phyloP scores from a whole-genome alignment of 176 grass and related monocot species.

The Aegilops umbellulata region DNA sequence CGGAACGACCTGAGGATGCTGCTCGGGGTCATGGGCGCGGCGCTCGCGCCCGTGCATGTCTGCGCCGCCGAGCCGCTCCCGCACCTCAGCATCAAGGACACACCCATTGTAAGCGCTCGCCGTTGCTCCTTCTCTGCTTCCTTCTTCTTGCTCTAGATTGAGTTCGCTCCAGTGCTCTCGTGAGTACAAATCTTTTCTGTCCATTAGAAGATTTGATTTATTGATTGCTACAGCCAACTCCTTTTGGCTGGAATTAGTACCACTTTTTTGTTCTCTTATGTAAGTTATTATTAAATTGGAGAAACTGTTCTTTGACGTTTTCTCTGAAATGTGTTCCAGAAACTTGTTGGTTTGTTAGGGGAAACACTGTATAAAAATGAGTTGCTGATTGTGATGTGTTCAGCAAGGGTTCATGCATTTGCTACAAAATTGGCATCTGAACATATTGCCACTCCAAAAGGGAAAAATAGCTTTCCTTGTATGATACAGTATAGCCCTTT shows the following conservation, averaged over 20 bases:
- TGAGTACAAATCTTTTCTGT: background rate
- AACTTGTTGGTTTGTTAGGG: conserved; percentile 23
- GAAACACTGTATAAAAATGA: conserved; percentile 15
- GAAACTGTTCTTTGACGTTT: conserved; percentile 14
- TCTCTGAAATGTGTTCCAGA: background rate
- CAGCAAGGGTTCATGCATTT: background rate
- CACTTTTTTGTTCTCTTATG: background rate
- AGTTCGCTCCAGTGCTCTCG: background rate
- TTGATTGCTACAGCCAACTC: background rate
- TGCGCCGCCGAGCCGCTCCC: conserved; percentile 74
- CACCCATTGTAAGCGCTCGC: conserved; percentile 67
- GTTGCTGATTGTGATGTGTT: conserved; percentile 44
- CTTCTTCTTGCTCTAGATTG: conserved; percentile 22
- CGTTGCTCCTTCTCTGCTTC: background rate
- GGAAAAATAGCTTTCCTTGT: conserved; percentile 24
- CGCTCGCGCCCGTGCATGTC: conserved; percentile 74
- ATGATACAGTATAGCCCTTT: background rate
- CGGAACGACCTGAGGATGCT: conserved; percentile 69
- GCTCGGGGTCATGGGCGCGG: conserved; percentile 80
- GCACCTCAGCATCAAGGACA: conserved; percentile 90
- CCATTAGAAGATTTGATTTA: conserved; percentile 29
- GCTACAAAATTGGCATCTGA: conserved; percentile 23
- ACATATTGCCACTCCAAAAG: conserved; percentile 7
- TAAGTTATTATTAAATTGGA: background rate
- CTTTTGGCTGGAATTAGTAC: background rate